These are phyloP conservation scores for Sequoia sempervirens DNA, from an alignment of 75 land plant species.

Conservation along the genomic window DNA sequence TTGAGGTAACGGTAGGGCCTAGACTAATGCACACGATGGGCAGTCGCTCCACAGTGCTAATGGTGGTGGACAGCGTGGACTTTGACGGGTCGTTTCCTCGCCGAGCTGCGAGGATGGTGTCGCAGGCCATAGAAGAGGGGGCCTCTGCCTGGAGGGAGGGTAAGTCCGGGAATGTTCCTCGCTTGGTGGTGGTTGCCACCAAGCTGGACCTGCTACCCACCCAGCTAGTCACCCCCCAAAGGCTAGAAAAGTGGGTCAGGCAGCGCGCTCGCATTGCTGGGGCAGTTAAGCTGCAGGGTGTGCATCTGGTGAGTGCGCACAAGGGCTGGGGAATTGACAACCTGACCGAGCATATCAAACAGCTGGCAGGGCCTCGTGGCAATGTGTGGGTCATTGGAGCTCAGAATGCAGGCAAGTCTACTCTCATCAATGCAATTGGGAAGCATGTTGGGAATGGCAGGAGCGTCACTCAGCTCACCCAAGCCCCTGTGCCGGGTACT, in stretches of 20 bases:
- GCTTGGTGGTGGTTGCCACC: conserved; percentile 73
- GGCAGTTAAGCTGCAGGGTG: conserved; percentile 48
- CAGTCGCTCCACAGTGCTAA: conserved; percentile 57
- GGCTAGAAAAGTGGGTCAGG: conserved; percentile 79
- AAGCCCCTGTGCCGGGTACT: conserved; percentile 93
- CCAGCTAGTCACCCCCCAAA: conserved; percentile 46
- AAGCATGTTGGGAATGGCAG: conserved; percentile 40
- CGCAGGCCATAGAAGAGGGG: conserved; percentile 50
- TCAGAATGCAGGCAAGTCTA: conserved; percentile 94
- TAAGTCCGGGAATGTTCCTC: conserved; percentile 77
- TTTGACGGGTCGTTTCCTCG: conserved; percentile 92
- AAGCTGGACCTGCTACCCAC: conserved; percentile 83
- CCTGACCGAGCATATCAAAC: conserved; percentile 54
- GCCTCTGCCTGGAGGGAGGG: conserved; percentile 61
- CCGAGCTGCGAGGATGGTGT: conserved; percentile 52
- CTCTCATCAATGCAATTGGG: conserved; percentile 81
- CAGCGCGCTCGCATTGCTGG: conserved; percentile 65
- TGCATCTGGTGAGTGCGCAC: conserved; percentile 78
- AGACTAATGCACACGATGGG: conserved; percentile 40
- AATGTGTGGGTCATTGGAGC: conserved; percentile 94
- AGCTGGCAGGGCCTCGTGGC: conserved; percentile 71
- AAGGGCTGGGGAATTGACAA: conserved; percentile 78
- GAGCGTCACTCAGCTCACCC: conserved; percentile 53
- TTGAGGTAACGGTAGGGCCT: conserved; percentile 63
- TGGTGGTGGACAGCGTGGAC: conserved; percentile 78